Conservation (phyloP, 2,329 filamentous ascomycete species). For the Taxawa tesnikishii region DNA sequence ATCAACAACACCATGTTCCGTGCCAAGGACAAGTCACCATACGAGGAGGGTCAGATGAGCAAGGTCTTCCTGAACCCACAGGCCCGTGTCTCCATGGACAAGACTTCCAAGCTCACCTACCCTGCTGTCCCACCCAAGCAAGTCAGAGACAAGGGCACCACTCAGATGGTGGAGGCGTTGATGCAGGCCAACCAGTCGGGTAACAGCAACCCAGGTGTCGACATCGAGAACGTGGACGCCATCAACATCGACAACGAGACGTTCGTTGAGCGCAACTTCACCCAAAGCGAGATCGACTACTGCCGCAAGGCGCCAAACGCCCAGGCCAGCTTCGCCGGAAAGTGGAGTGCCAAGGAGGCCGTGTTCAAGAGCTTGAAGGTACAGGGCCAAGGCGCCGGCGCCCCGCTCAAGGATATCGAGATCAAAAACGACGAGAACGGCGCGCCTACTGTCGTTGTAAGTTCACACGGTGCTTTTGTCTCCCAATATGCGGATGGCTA, state of each 20-base stretch:
- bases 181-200: constrained; percentile 46
- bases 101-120: constrained; percentile 66
- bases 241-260: constrained; percentile 92
- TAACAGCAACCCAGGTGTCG: constrained; percentile 75
- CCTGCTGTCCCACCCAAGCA: constrained; percentile 57
- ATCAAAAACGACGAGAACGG: constrained; percentile 71
- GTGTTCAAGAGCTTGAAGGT: constrained; percentile 97
- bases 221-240: constrained; percentile 77
- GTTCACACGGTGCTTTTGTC: constrained; percentile 20
- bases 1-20: constrained; percentile 98
- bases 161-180: constrained; percentile 64
- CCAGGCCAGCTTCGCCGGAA: constrained; percentile 83
- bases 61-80: constrained; percentile 89
- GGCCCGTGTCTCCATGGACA: constrained; percentile 72
- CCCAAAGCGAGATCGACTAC: constrained; percentile 68
- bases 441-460: constrained; percentile 73
- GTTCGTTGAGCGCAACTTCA: constrained; percentile 93
- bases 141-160: constrained; percentile 50
- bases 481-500: constrained; percentile 10
- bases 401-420: constrained; percentile 88
- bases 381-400: constrained; percentile 73
- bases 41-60: constrained; percentile 75
- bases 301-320: constrained; percentile 69
- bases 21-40: constrained; percentile 84
- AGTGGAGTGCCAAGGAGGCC: constrained; percentile 96